Evolutionary conservation across 805 yeast genomes (phyloP), one percentile per base, ranked within the genome.

Genomic region (Ogataea methanolica): DNA sequence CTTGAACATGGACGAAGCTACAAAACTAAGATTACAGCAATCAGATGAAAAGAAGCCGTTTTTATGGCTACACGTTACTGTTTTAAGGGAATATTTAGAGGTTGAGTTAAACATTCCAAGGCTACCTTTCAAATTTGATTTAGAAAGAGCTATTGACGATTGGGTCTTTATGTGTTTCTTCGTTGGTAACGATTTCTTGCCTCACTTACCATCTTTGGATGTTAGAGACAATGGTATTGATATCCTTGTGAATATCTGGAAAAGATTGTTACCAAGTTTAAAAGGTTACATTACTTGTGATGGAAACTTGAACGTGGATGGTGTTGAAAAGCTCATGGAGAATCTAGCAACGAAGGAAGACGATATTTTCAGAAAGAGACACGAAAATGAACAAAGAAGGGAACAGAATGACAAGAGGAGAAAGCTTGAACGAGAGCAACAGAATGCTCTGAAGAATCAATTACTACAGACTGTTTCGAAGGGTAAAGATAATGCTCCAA

Each of bases 131-230:
- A 76, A 80, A 19, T 90, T 85, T 68, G 97, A 94, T 63, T 66
- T 91, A 45, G 99, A 94, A 69, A 75, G 99, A 49, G 97, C 98
- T 2, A 84, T 94, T 51, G 99, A 94, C 63, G 99, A 94, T 68
- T 94, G 99, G 99, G 89, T 94, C 15, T 94, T 94, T 57, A 85
- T 94, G 91, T 92, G 98, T 76, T 94, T 94, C 72, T 94, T 94
- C 63, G 95, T 92, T 54, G 99, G 99, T 67, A 94, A 94, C 63
- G 99, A 94, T 80, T 94, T 94, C 75, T 72, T 94, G 59, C 99
- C 99, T 1, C 98, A 92, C 68, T 71, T 94, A 56, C 98, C 99
- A 4, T 83, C 95, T 31, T 75, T 94, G 46, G 97, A 92, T 60
- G 97, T 94, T 39, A 80, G 99, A 57, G 98, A 94, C 66, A 88